These are phyloP conservation scores for Beauveria brongniartii DNA, from an alignment of 2,329 filamentous ascomycete species.

Conservation along the genomic window DNA sequence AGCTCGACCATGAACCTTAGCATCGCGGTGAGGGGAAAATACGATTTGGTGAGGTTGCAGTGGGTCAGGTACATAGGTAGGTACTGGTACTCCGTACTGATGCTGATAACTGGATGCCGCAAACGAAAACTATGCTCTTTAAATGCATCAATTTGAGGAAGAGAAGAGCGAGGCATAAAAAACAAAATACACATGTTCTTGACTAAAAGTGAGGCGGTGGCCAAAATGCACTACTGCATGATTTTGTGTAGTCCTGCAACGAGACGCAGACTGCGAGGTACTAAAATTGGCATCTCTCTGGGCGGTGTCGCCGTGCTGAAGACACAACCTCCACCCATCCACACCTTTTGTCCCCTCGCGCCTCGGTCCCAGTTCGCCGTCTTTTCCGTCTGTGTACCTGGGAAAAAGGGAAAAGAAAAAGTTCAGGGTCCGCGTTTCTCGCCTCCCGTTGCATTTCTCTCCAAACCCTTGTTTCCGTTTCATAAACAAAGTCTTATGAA, in stretches of 20 bases:
- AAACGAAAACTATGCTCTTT: background rate
- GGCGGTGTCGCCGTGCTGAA: background rate
- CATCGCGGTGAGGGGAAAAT: background rate
- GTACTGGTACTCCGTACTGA: background rate
- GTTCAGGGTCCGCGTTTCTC: too few species aligned
- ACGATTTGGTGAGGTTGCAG: background rate
- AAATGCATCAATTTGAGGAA: background rate
- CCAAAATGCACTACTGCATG: background rate
- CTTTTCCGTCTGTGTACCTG: too few species aligned
- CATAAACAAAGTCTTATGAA: too few species aligned
- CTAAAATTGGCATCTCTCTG: background rate
- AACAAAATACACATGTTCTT: background rate
- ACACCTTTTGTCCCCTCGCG: background rate
- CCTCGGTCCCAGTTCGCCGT: too few species aligned
- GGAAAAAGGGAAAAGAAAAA: too few species aligned
- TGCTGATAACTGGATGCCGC: background rate
- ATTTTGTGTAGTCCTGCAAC: background rate
- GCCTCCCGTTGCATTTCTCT: too few species aligned
- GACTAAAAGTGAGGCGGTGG: background rate
- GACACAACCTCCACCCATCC: background rate
- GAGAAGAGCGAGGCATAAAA: too few species aligned
- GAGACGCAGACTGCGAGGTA: too few species aligned
- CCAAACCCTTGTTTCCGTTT: too few species aligned
- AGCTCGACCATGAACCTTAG: too few species aligned
- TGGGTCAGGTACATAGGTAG: background rate